Evolutionary conservation across 1,284 basidiomycete genomes (phyloP).

Genomic region (Cutaneotrichosporon sp.): DNA sequence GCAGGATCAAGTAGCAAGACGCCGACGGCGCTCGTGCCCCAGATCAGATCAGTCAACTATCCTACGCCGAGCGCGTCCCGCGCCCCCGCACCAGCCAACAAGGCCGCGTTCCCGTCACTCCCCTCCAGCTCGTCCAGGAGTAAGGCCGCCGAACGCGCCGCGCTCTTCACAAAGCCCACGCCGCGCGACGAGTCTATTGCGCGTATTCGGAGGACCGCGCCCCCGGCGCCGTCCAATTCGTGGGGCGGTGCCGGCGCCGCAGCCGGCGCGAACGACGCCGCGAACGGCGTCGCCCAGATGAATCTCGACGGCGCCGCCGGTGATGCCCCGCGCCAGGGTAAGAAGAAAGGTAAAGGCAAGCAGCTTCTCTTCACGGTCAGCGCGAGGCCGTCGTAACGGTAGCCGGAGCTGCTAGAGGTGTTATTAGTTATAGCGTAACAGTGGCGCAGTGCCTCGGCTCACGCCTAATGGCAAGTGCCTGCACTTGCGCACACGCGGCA

Average conservation of each 20-base stretch:
- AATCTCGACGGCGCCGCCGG: constrained; percentile 11
- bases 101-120: constrained; percentile 65
- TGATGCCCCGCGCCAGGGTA: neutral
- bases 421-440: no score
- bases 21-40: constrained; percentile 27
- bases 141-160: constrained; percentile 37
- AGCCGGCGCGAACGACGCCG: constrained; percentile 2
- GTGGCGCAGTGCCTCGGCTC: no score
- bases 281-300: constrained; percentile 19
- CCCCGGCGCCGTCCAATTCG: constrained; percentile 46
- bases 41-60: constrained; percentile 42
- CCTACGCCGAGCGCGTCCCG: constrained; percentile 10
- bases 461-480: neutral
- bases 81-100: constrained; percentile 27
- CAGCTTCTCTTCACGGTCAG: constrained; percentile 67
- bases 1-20: constrained; percentile 32
- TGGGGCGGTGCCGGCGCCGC: constrained; percentile 21
- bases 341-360: constrained; percentile 69
- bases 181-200: constrained; percentile 62
- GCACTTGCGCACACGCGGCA: neutral
- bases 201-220: constrained; percentile 60
- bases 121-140: constrained; percentile 52
- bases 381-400: constrained; percentile 27
- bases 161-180: constrained; percentile 52
- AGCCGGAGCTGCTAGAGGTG: no score